These are phyloP conservation scores for Aspergillus sp. DNA, from an alignment of 2,329 filamentous ascomycete genomes.

Conservation along the genomic window DNA sequence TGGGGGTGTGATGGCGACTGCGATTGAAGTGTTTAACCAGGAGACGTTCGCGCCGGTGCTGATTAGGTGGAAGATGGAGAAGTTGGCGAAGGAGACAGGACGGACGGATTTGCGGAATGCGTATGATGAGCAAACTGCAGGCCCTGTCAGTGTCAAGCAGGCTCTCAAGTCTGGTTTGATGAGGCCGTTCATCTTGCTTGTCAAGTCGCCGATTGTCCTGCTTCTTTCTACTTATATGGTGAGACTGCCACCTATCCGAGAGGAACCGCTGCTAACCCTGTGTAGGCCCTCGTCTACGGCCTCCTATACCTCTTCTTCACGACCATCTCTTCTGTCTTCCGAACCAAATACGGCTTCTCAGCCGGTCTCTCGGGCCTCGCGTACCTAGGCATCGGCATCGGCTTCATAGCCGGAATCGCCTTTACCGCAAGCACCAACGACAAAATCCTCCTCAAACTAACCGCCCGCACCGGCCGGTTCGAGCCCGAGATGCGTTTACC, in stretches of 20 bases:
- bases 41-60: constrained; percentile 29
- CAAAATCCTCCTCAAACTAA: constrained; percentile 29
- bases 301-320: constrained; percentile 58
- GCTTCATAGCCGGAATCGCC: constrained; percentile 37
- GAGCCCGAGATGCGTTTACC: constrained; percentile 54
- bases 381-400: constrained; percentile 51
- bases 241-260: no score
- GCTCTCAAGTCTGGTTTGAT: constrained; percentile 40
- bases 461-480: constrained; percentile 37
- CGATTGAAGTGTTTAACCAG: constrained; percentile 20
- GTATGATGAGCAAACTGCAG: constrained; percentile 14
- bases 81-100: constrained; percentile 22
- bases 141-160: constrained; percentile 26
- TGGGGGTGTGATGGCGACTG: constrained; percentile 30
- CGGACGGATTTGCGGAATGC: constrained; percentile 24
- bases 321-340: constrained; percentile 54
- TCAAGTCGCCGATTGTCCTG: constrained; percentile 55
- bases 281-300: constrained; percentile 50
- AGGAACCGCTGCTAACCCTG: no score
- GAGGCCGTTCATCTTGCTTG: constrained; percentile 53
- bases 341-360: constrained; percentile 48
- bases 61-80: constrained; percentile 25
- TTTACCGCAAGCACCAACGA: constrained; percentile 38
- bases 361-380: constrained; percentile 49
- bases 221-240: constrained; percentile 50